Percentiles rank a stretch among this genome's conserved stretches.
phyloP scores from a whole-genome alignment of 2,329 filamentous ascomycete species.

The Neofusicoccum cordaticola region DNA sequence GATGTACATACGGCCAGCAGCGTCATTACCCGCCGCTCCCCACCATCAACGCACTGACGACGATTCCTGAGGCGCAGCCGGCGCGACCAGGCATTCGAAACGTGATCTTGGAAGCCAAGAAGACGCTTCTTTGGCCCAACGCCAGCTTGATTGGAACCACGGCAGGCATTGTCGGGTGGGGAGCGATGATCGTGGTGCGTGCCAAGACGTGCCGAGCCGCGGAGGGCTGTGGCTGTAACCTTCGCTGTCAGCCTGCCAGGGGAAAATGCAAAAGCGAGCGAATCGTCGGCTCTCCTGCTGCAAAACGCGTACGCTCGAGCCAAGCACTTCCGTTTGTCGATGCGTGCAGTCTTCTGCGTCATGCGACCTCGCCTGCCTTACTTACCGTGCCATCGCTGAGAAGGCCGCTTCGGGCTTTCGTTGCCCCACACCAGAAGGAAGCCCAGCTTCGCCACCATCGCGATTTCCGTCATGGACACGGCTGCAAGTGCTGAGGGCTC shows the following conservation, averaged over 20 bases:
- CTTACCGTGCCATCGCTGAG: background rate
- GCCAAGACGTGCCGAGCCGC: conserved; percentile 10
- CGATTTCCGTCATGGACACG: background rate
- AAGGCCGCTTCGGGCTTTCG: background rate
- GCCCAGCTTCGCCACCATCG: background rate
- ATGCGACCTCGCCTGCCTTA: background rate
- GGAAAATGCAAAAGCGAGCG: background rate
- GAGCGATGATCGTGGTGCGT: background rate
- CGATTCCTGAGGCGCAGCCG: conserved; percentile 9
- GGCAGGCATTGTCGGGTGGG: background rate
- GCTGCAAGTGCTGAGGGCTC: background rate
- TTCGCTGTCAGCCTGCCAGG: background rate
- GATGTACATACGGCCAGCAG: background rate
- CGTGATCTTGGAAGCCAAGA: conserved; percentile 5
- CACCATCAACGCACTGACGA: conserved; percentile 10
- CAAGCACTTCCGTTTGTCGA: background rate
- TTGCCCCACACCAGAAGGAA: background rate
- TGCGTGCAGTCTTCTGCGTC: background rate
- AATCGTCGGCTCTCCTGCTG: background rate
- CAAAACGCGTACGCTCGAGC: conserved; percentile 10
- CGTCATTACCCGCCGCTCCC: background rate
- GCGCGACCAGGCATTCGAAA: background rate
- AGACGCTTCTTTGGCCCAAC: background rate
- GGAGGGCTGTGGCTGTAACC: conserved; percentile 5
- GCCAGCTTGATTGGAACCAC: conserved; percentile 10